Percentiles rank a stretch among this genome's conserved stretches.
Conservation (phyloP, 2,329 filamentous ascomycete species). For the Penicillium frequentans region DNA sequence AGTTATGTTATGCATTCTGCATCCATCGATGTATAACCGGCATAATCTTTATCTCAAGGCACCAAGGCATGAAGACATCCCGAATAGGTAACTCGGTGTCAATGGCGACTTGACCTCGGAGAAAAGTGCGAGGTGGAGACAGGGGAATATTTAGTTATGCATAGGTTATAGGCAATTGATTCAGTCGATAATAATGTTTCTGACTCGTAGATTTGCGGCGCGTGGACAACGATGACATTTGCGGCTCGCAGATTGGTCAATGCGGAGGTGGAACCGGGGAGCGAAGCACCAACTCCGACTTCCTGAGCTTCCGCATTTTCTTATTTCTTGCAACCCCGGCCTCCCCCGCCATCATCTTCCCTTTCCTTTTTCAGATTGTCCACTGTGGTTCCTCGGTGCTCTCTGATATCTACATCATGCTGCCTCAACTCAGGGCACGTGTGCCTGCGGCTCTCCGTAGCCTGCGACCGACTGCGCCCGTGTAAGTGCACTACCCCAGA, state of each 20-base stretch:
- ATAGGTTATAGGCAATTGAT: not conserved
- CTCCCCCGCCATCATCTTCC: slow-evolving; percentile 10
- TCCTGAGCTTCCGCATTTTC: slow-evolving; percentile 15
- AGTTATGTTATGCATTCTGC: not conserved
- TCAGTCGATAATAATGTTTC: not conserved
- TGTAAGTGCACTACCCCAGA: slow-evolving; percentile 10
- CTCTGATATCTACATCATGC: slow-evolving; percentile 17
- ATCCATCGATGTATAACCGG: not conserved
- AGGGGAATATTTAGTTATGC: not conserved
- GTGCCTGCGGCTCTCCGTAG: slow-evolving; percentile 28
- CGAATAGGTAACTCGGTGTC: not conserved
- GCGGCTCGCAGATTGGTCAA: slow-evolving; percentile 12
- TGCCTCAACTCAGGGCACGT: slow-evolving; percentile 26
- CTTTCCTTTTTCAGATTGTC: slow-evolving; percentile 6
- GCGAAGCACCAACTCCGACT: slow-evolving; percentile 15
- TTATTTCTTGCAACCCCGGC: slow-evolving; percentile 16
- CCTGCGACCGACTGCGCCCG: slow-evolving; percentile 18
- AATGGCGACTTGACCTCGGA: not conserved
- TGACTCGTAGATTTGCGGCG: not conserved
- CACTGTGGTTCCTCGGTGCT: slow-evolving; percentile 11
- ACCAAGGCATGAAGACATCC: not conserved
- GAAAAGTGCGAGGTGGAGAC: not conserved
- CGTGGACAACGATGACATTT: slow-evolving; percentile 12
- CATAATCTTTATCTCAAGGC: not conserved
- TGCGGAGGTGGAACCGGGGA: slow-evolving; percentile 16